These are phyloP conservation scores for Orbilia ellipsospora DNA, from an alignment of 2,329 filamentous ascomycete species.

Conservation along the genomic window DNA sequence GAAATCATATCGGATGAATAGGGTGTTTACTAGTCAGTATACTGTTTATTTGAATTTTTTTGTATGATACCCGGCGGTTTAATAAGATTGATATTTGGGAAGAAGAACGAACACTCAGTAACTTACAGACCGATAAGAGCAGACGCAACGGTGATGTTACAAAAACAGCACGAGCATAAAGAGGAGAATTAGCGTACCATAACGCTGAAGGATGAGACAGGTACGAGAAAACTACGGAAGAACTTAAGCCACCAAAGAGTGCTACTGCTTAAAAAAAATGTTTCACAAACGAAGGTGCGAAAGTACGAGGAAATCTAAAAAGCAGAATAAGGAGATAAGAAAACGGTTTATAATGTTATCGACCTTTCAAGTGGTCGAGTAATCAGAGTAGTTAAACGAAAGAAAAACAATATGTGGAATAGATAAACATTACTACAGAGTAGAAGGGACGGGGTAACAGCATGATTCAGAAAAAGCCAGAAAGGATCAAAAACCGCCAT, in stretches of 20 bases:
- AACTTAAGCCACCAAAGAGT: not conserved
- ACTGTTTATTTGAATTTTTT: slow-evolving; percentile 8
- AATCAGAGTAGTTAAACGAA: slow-evolving; percentile 6
- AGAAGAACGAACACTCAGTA: not conserved
- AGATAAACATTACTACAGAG: slow-evolving; percentile 38
- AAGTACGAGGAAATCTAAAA: not conserved
- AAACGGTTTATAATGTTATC: slow-evolving; percentile 14
- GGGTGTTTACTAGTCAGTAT: not conserved
- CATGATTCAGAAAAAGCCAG: slow-evolving; percentile 40
- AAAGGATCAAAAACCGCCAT: slow-evolving; percentile 31
- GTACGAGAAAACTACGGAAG: not conserved
- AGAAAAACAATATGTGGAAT: slow-evolving; percentile 29
- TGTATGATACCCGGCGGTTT: slow-evolving; percentile 12
- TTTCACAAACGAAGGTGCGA: not conserved
- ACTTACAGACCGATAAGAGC: not conserved
- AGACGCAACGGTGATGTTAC: not conserved
- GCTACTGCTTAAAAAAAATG: not conserved
- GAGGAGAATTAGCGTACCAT: too few species aligned
- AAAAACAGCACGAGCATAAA: too few species aligned
- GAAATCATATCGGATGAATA: too few species aligned
- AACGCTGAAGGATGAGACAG: not conserved
- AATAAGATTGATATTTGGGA: not conserved
- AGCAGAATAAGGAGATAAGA: slow-evolving; percentile 13
- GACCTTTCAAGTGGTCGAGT: not conserved
- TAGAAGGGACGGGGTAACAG: slow-evolving; percentile 50